phyloP scores from a whole-genome alignment of 805 yeast genomes.

The Candida arabinofermentans region DNA sequence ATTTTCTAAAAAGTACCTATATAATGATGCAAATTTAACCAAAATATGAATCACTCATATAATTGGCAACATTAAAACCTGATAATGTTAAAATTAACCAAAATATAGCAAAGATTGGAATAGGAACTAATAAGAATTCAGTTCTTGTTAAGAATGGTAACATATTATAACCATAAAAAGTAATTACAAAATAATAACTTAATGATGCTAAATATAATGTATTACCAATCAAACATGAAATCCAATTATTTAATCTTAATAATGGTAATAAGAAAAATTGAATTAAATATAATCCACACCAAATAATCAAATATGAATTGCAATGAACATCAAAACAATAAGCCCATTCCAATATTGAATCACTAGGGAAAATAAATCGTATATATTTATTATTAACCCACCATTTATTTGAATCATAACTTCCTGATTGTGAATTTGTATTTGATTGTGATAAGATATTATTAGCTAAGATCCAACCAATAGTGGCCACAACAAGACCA shows the following conservation, averaged over 20 bases:
- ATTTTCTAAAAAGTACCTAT: background rate
- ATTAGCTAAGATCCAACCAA: constrained; percentile 70
- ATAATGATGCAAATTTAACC: constrained; percentile 9
- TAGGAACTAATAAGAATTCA: constrained; percentile 58
- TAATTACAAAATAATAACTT: constrained; percentile 70
- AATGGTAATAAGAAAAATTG: constrained; percentile 77
- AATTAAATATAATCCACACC: constrained; percentile 69
- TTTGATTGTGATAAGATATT: constrained; percentile 41
- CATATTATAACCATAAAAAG: constrained; percentile 86
- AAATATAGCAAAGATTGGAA: constrained; percentile 52
- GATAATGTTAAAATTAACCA: constrained; percentile 58
- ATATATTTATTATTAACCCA: constrained; percentile 17
- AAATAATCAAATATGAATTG: constrained; percentile 77
- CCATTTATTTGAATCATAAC: constrained; percentile 7
- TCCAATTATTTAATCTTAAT: constrained; percentile 57
- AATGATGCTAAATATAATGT: constrained; percentile 70
- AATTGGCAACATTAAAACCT: constrained; percentile 70
- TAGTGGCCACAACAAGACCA: constrained; percentile 66
- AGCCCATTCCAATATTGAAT: constrained; percentile 76
- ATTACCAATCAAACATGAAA: constrained; percentile 74
- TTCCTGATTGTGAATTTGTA: too few relatives aligned
- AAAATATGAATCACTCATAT: constrained; percentile 45
- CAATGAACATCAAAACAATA: constrained; percentile 94
- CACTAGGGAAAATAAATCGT: constrained; percentile 29
- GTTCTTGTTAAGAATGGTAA: constrained; percentile 64